Evolutionary conservation across 495 filamentous ascomycete genomes (phyloP).

Genomic region (Neurospora sublineolata): DNA sequence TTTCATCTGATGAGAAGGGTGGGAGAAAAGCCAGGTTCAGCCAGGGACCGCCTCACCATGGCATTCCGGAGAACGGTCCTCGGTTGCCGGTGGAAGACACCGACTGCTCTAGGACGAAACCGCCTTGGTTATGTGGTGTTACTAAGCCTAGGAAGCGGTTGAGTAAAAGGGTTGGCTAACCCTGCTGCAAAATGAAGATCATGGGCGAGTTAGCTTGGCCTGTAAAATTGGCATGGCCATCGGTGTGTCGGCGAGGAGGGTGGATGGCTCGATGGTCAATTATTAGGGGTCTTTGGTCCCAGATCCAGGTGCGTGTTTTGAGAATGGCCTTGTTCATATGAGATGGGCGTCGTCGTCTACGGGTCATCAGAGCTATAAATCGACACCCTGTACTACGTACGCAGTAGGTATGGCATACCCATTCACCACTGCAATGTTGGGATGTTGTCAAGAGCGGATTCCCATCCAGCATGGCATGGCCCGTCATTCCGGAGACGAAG

Average conservation of each 20-base stretch:
- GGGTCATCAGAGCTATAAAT: constrained; percentile 3
- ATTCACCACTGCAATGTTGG: neutral
- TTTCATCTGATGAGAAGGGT: neutral
- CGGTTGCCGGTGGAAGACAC: constrained; percentile 16
- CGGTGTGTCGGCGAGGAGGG: neutral
- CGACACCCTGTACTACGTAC: neutral
- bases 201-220: neutral
- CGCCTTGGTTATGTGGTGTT: neutral
- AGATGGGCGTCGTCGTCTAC: neutral
- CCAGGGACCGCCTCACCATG: neutral
- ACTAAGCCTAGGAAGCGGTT: neutral
- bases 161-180: neutral
- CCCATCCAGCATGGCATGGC: constrained; percentile 5
- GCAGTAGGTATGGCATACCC: constrained; percentile 3
- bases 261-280: neutral
- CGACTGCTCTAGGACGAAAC: constrained; percentile 3
- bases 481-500: constrained; percentile 19
- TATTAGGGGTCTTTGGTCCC: neutral
- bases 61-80: constrained; percentile 13
- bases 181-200: neutral
- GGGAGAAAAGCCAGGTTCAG: constrained; percentile 1
- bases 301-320: neutral
- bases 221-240: neutral
- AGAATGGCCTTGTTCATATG: neutral
- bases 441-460: neutral